phyloP scores from a whole-genome alignment of 352 stramenopile species.

The Hyaloperonospora brassicae region DNA sequence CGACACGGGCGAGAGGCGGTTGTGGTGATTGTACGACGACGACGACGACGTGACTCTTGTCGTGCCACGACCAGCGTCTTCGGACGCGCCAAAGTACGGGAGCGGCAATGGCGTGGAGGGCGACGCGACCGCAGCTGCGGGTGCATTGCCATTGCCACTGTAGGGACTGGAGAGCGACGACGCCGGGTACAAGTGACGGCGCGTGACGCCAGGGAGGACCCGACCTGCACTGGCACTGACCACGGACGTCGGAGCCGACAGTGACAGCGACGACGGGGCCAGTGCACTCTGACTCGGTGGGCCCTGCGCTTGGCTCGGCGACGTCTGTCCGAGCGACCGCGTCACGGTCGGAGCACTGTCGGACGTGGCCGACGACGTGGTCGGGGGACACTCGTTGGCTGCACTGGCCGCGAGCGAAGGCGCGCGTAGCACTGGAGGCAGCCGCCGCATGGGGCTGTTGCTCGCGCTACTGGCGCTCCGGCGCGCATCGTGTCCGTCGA shows the following conservation, averaged over 20 bases:
- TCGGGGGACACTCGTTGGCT: not conserved
- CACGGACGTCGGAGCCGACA: not conserved
- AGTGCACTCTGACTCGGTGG: not conserved
- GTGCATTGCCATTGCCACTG: not conserved
- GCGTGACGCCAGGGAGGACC: slow-evolving; percentile 11
- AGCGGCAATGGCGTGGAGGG: slow-evolving; percentile 19
- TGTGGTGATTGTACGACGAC: slow-evolving; percentile 16
- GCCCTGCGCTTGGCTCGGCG: slow-evolving; percentile 2
- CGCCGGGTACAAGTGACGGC: slow-evolving; percentile 12
- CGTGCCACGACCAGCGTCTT: slow-evolving; percentile 15
- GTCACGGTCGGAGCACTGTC: not conserved
- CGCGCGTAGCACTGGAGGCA: slow-evolving; percentile 31
- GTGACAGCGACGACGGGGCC: not conserved
- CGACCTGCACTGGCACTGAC: slow-evolving; percentile 1
- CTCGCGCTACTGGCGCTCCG: slow-evolving; percentile 17
- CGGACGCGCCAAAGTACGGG: slow-evolving; percentile 13
- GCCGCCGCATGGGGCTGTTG: slow-evolving; percentile 32
- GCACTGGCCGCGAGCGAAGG: slow-evolving; percentile 4
- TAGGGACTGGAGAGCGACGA: slow-evolving; percentile 10
- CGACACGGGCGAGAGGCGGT: slow-evolving; percentile 24
- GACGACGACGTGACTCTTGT: slow-evolving; percentile 1
- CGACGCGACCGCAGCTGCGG: slow-evolving; percentile 7
- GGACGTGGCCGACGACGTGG: not conserved
- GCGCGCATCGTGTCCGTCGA: slow-evolving; percentile 2
- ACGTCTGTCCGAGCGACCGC: slow-evolving; percentile 7